Conservation (phyloP, 2,329 filamentous ascomycete genomes). For the Sarocladium oryzae region DNA sequence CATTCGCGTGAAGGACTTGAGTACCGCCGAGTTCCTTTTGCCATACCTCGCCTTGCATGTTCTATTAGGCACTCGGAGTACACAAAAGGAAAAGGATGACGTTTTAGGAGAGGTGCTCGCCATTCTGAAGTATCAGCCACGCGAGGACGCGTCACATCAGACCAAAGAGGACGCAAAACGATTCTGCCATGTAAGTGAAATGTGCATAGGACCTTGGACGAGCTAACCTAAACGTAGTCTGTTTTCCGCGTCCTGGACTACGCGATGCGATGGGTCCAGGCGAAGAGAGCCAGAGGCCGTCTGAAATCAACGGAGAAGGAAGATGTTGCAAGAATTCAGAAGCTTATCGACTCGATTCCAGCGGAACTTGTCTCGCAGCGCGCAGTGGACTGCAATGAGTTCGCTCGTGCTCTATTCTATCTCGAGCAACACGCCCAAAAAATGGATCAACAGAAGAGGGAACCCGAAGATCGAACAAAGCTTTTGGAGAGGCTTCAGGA, state of each 20-base stretch:
- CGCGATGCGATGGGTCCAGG: slow-evolving; percentile 80
- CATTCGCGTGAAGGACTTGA: slow-evolving; percentile 77
- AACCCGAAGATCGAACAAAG: slow-evolving; percentile 49
- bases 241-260: slow-evolving; percentile 91
- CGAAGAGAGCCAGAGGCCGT: slow-evolving; percentile 43
- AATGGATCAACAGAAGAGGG: slow-evolving; percentile 36
- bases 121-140: slow-evolving; percentile 60
- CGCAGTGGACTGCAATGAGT: slow-evolving; percentile 91
- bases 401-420: slow-evolving; percentile 85
- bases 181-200: slow-evolving; percentile 69
- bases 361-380: slow-evolving; percentile 68
- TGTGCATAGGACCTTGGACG: slow-evolving; percentile 11
- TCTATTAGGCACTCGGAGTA: slow-evolving; percentile 61
- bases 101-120: slow-evolving; percentile 67
- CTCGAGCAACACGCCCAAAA: slow-evolving; percentile 80
- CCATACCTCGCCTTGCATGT: slow-evolving; percentile 83
- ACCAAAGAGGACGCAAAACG: slow-evolving; percentile 72
- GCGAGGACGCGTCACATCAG: slow-evolving; percentile 45
- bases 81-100: slow-evolving; percentile 54
- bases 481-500: slow-evolving; percentile 77
- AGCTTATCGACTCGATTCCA: slow-evolving; percentile 57
- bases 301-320: slow-evolving; percentile 36
- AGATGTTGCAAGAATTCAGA: slow-evolving; percentile 42
- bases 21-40: slow-evolving; percentile 80
- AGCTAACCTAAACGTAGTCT: slow-evolving; percentile 46